A percentile compares a stretch with the other conserved stretches of the same genome.
These are phyloP conservation scores for Venturia effusa DNA, from an alignment of 2,329 filamentous ascomycete species.

Conservation along the genomic window DNA sequence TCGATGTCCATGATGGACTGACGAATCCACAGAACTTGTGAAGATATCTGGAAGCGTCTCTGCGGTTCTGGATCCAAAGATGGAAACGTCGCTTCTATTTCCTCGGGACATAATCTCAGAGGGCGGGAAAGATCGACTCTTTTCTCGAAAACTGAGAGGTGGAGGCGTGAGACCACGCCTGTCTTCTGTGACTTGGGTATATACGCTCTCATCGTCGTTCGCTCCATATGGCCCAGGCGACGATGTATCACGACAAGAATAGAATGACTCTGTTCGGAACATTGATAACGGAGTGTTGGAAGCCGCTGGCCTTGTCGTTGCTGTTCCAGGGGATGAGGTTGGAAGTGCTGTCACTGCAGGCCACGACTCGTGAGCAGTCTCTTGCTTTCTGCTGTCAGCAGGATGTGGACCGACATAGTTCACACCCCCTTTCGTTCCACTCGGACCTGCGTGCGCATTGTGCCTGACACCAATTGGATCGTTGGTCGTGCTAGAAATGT, in stretches of 20 bases:
- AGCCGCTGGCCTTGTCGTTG: neutral
- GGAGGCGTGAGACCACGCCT: neutral
- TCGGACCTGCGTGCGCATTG: neutral
- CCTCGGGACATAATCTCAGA: neutral
- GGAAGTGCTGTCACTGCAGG: neutral
- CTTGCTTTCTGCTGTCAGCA: neutral
- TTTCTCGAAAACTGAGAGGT: neutral
- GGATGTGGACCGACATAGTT: neutral
- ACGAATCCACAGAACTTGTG: neutral
- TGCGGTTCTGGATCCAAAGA: neutral
- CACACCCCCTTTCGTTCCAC: neutral
- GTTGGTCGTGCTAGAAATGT: neutral
- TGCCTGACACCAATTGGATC: neutral
- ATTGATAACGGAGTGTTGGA: neutral
- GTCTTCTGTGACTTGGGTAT: neutral
- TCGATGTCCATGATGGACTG: neutral
- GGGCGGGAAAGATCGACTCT: neutral
- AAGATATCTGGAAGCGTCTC: neutral
- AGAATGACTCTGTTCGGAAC: neutral
- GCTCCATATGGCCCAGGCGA: neutral
- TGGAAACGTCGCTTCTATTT: neutral
- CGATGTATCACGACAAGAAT: neutral
- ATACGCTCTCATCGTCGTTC: neutral
- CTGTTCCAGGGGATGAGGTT: neutral
- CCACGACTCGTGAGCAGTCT: neutral